phyloP scores from a whole-genome alignment of 1,139 yeast species.

The Kazachstania sp. region DNA sequence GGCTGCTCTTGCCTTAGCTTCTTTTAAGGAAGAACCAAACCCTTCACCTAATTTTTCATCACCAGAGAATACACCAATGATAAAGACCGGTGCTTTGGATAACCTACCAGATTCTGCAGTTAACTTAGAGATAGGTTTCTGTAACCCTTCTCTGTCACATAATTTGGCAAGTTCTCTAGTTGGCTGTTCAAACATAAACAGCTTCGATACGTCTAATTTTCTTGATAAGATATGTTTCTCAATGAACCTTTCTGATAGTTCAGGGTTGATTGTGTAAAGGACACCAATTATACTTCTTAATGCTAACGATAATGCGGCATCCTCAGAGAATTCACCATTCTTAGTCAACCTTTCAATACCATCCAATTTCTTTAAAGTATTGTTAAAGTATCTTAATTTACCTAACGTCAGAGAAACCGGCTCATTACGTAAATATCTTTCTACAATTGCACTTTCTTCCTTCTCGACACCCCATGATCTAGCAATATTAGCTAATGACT shows the following conservation, averaged over 20 bases:
- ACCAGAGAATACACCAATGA: conserved; percentile 88
- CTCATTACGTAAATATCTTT: conserved; percentile 62
- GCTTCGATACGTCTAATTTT: conserved; percentile 58
- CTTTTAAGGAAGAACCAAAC: conserved; percentile 82
- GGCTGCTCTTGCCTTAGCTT: conserved; percentile 88
- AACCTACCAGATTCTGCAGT: conserved; percentile 90
- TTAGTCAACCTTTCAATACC: conserved; percentile 24
- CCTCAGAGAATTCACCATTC: conserved; percentile 18
- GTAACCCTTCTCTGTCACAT: conserved; percentile 69
- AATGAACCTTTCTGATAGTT: conserved; percentile 56
- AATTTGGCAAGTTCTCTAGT: conserved; percentile 74
- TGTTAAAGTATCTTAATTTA: conserved; percentile 44
- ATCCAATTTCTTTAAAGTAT: conserved; percentile 22
- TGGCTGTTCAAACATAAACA: conserved; percentile 80
- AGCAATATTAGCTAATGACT: conserved; percentile 57
- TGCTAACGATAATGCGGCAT: conserved; percentile 41
- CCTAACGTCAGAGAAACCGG: conserved; percentile 58
- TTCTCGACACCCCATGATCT: conserved; percentile 81
- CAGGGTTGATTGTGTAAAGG: conserved; percentile 34
- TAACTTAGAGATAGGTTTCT: conserved; percentile 70
- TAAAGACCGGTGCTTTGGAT: conserved; percentile 75
- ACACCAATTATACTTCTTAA: conserved; percentile 71
- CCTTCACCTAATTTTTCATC: conserved; percentile 85
- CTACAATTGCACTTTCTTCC: conserved; percentile 56
- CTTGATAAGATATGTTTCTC: conserved; percentile 67